Evolutionary conservation across 176 grass and related monocot species (phyloP).

Genomic region (Triticum turgidum): DNA sequence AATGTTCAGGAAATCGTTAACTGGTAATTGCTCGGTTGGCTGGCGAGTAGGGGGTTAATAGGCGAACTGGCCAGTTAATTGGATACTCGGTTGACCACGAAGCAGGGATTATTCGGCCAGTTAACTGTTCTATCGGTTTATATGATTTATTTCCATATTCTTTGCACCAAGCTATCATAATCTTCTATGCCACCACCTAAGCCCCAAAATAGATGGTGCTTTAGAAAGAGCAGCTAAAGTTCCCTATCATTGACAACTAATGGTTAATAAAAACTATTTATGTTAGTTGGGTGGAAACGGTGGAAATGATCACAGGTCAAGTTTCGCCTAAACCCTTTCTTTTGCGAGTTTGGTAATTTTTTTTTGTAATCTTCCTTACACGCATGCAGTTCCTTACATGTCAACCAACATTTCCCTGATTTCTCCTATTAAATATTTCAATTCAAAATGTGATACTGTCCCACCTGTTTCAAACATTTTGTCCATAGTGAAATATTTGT

Average conservation of each 20-base stretch:
- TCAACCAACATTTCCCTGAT: neutral
- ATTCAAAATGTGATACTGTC: neutral
- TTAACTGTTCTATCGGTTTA: too few relatives aligned
- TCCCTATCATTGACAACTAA: neutral
- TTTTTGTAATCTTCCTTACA: neutral
- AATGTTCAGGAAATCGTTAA: too few relatives aligned
- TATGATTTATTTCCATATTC: neutral
- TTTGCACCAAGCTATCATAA: neutral
- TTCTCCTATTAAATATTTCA: neutral
- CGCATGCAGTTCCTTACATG: neutral
- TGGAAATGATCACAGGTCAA: too few relatives aligned
- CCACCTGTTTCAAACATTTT: neutral
- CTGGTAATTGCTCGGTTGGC: too few relatives aligned
- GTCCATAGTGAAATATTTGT: neutral
- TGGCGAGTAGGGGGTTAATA: too few relatives aligned
- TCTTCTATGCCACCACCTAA: neutral
- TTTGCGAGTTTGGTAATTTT: neutral
- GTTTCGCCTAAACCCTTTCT: neutral
- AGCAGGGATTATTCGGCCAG: too few relatives aligned
- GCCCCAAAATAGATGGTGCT: neutral
- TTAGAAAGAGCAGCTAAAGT: neutral
- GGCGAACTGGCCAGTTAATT: too few relatives aligned
- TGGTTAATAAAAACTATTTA: neutral
- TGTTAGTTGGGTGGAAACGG: neutral
- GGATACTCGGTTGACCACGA: too few relatives aligned